Evolutionary conservation across 805 yeast genomes (phyloP), one percentile per base, ranked within the genome.

Genomic region (Citeromyces nyonsensis): DNA sequence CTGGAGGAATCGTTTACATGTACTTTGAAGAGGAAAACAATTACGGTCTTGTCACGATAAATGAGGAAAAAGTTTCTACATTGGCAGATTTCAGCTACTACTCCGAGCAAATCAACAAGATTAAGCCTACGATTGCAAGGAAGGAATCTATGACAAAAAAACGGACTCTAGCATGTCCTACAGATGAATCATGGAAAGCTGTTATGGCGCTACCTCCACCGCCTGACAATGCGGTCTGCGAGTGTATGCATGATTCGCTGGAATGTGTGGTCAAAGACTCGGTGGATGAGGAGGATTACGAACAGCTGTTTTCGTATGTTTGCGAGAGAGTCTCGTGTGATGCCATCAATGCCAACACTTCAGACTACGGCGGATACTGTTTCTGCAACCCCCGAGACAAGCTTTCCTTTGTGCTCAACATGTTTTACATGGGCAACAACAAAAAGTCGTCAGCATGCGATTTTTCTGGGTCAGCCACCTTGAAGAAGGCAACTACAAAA

Each of bases 1-100:
- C 88, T 32, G 88, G 93, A 59, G 93, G 88, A 69, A 79, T 80
- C 48, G 88, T 79, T 35, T 80, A 78, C 62, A 73, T 79, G 86
- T 80, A 79, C 60, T 80, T 71, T 57, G 66, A 80, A 60, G 88
- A 80, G 61, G 59, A 57, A 35, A 79, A 79, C 59, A 54, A 78
- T 45, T 79, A 77, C 48, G 88, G 93, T 60, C 65, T 79, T 49
- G 86, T 79, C 34, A 41, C 69, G 34, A 54, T 73, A 39, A 57
- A 54, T 33, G 52, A 50, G 41, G 59, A 57, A 24, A 38, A 52
- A n/a, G 78, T 74, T 37, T 52, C 59, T 33, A 77, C 88, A 35
- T 56, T 75, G 56, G 54, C 53, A 30, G 88, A 79, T 55, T 80
- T 61, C 60, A 49, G 56, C 48, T 63, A 77, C 61, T 75, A 69